Base-by-base conservation (phyloP, 768 basidiomycete species). In the Xerocomellus intermedius region DNA sequence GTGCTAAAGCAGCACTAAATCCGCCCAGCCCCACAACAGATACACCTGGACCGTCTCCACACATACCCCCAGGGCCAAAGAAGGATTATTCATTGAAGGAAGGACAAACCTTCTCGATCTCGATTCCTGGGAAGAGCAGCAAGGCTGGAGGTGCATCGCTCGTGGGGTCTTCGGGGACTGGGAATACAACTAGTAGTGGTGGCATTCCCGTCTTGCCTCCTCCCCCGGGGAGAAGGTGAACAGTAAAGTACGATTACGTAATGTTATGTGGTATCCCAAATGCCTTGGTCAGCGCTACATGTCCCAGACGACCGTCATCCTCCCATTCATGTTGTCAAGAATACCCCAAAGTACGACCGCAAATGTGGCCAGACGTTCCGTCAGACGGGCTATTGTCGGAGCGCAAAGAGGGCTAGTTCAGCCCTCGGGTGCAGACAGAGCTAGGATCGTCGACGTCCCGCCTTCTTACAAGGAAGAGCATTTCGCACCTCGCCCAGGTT, bases 31-130 rank as follows among this genome's bases (percentile, higher is more conserved):
- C 82, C 7, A 66, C 73, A 9, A 63, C 75, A 9, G 74, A 76
- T 8, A 58, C 75, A 6, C 67, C n/a, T n/a, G n/a, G n/a, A n/a
- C n/a, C 81, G 2, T 87, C 89, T n/a, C 84, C 89, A 9, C 82
- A 87, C 60, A 61, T 89, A 52, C 87, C 92, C 13, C 57, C 79
- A 9, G 91, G 87, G 10, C 91, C 92, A 2, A 94, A 93, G 77
- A 91, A 92, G 71, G 94, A 98, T 62, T 97, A 94, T 72, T 89
- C 89, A 37, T 74, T 98, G 62, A 97, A 96, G 70, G 92, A 94
- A 62, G 94, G 94, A 9, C 91, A 98, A 69, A 97, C 94, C 0
- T 95, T 98, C 70, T 87, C 88, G 5, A 96, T 98, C 60, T 76
- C 83, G 33, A 91, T 97, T 55, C 95, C 94, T 8, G 93, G 94